Percentiles rank a stretch among this genome's conserved stretches.
Evolutionary conservation across 2,329 filamentous ascomycete species (phyloP).

Genomic region (Exserohilum turcica): DNA sequence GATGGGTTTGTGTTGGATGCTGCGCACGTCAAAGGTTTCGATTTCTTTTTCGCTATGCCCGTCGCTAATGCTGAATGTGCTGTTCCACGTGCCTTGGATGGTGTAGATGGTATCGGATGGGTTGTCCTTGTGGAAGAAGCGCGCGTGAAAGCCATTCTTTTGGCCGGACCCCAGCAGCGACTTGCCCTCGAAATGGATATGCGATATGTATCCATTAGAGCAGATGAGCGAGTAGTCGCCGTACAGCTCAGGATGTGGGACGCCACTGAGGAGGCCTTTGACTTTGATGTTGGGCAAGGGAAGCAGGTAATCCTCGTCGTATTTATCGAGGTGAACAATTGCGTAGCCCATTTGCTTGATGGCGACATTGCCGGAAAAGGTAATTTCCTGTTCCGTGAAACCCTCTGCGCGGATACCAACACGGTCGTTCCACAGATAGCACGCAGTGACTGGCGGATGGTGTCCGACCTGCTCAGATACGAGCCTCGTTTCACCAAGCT

Average conservation of each 20-base stretch:
- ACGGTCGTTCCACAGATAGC: constrained; percentile 54
- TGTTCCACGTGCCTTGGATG: constrained; percentile 51
- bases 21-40: constrained; percentile 44
- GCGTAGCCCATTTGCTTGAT: constrained; percentile 56
- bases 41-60: constrained; percentile 38
- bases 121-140: constrained; percentile 44
- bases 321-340: constrained; percentile 51
- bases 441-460: constrained; percentile 55
- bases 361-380: constrained; percentile 52
- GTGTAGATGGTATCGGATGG: constrained; percentile 45
- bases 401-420: constrained; percentile 52
- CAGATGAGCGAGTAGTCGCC: constrained; percentile 51
- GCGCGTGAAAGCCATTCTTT: constrained; percentile 51
- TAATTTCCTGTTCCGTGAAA: constrained; percentile 55
- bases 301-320: constrained; percentile 53
- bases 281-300: constrained; percentile 54
- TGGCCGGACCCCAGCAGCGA: constrained; percentile 47
- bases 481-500: constrained; percentile 48
- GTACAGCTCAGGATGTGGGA: constrained; percentile 52
- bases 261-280: constrained; percentile 52
- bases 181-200: constrained; percentile 54
- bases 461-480: constrained; percentile 55
- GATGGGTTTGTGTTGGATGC: constrained; percentile 26
- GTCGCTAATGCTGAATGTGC: constrained; percentile 47
- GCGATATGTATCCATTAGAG: constrained; percentile 50